Base-by-base conservation (phyloP, 768 basidiomycete species). In the Agaricus bisporus region DNA sequence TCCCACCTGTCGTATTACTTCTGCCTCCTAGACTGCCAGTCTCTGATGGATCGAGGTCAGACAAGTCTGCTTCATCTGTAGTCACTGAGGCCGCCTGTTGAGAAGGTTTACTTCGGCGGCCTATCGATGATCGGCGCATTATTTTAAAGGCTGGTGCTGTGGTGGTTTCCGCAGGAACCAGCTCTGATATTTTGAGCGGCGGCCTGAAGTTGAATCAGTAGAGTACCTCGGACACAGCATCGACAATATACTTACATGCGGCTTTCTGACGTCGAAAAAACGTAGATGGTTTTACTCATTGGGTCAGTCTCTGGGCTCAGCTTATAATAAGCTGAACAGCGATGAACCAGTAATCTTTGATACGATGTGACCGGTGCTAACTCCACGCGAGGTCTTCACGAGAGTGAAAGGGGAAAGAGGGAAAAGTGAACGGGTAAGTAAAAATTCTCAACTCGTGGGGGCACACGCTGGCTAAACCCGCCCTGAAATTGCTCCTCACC, bases 61-160 rank as follows among this genome's bases (percentile, higher is more conserved):
- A 91, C 17, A 82, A 70, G 58, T 90, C 88, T 46, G 73, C 80
- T 58, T 91, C 89, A 61, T 90, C 89, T 4, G 84, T 86, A 0
- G 79, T 74, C 1, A 86, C 79, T 2, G 88, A 90, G 35, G 82
- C 82, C 7, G 85, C 73, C 59, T 85, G 85, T n/a, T 88, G 89
- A 56, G 78, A 77, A 3, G 86, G 72, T 49, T 76, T 80, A 50
- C 73, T 68, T 49, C 77, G 69, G 39, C 82, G 79, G 58, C 85
- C 82, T n/a, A 68, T 66, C 12, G 63, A 66, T 18, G 77, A 70
- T 60, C 91, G 79, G 41, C 84, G 82, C 89, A 93, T 93, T 61
- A 93, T 93, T 77, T 91, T 87, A 62, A 93, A 86, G 17, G 89
- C 78, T n/a, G 86, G 88, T 29, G 84, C 85, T 0, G 82, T 64